Conservation (phyloP, 495 filamentous ascomycete species). For the Cercophora newfieldiana region DNA sequence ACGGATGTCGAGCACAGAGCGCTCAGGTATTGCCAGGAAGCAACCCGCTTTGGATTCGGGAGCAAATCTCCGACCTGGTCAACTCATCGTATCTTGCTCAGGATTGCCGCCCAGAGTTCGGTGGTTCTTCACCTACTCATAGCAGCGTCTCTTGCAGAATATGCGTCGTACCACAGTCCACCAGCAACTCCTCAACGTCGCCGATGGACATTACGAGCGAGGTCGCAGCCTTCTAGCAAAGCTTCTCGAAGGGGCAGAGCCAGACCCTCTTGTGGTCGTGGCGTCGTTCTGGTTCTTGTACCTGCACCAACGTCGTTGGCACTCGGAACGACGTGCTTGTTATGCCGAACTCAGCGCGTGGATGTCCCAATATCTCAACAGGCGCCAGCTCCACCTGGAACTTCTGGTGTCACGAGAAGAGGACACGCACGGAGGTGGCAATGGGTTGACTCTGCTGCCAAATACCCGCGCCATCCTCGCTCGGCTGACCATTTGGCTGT, state of each 20-base stretch:
- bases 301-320: conserved; percentile 17
- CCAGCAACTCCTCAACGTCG: conserved; percentile 6
- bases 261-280: conserved; percentile 21
- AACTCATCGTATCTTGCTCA: conserved; percentile 24
- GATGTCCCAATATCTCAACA: conserved; percentile 20
- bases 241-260: neutral
- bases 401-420: neutral
- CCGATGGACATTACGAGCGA: conserved; percentile 16
- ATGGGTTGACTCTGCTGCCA: neutral
- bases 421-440: neutral
- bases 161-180: neutral
- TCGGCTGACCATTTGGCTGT: conserved; percentile 32
- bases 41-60: conserved; percentile 23
- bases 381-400: conserved; percentile 5
- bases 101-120: neutral
- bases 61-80: conserved; percentile 27
- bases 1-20: conserved; percentile 18
- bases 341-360: conserved; percentile 18
- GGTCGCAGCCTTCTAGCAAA: conserved; percentile 14
- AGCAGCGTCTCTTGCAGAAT: conserved; percentile 21
- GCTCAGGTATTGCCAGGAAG: conserved; percentile 17
- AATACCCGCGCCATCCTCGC: conserved; percentile 21
- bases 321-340: neutral
- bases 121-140: conserved; percentile 24
- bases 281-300: conserved; percentile 30